phyloP scores from a whole-genome alignment of 1,139 yeast genomes.

The Suhomyces yuchorum region DNA sequence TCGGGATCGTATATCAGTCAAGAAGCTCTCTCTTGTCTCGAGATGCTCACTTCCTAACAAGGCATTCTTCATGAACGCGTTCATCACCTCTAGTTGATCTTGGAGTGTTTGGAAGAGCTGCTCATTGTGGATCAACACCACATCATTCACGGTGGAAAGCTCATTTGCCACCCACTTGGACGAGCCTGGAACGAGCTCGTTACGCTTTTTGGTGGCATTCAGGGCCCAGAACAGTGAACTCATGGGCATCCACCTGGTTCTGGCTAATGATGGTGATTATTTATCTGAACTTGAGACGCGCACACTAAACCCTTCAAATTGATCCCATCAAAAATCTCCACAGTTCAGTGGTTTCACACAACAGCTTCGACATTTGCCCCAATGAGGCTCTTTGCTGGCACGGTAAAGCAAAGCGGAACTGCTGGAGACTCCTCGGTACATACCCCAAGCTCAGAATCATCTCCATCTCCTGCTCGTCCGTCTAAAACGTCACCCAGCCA shows the following conservation, averaged over 20 bases:
- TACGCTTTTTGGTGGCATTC: conserved; percentile 31
- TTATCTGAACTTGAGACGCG: conserved; percentile 1
- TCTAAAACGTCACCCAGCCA: not conserved
- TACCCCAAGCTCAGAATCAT: not conserved
- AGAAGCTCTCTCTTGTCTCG: not conserved
- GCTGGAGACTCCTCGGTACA: not conserved
- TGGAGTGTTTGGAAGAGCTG: conserved; percentile 22
- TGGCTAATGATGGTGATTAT: not conserved
- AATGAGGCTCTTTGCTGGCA: not conserved
- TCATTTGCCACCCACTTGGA: conserved; percentile 43
- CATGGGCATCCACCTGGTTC: conserved; percentile 16
- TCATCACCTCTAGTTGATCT: conserved; percentile 25
- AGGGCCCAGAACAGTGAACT: conserved; percentile 39
- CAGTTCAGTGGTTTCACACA: not conserved
- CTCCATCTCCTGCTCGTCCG: not conserved
- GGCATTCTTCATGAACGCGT: conserved; percentile 26
- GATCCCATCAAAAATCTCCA: not conserved
- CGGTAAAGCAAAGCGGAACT: not conserved
- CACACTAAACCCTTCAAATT: not conserved
- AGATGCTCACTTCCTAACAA: conserved; percentile 14
- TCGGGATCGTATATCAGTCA: conserved; percentile 2
- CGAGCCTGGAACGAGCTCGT: conserved; percentile 40
- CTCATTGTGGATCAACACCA: conserved; percentile 29
- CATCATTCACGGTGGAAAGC: conserved; percentile 31
- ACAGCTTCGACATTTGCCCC: not conserved